These are phyloP conservation scores for Chytriomyces sp. DNA, from an alignment of 192 early-diverging fungal genomes.

Conservation along the genomic window DNA sequence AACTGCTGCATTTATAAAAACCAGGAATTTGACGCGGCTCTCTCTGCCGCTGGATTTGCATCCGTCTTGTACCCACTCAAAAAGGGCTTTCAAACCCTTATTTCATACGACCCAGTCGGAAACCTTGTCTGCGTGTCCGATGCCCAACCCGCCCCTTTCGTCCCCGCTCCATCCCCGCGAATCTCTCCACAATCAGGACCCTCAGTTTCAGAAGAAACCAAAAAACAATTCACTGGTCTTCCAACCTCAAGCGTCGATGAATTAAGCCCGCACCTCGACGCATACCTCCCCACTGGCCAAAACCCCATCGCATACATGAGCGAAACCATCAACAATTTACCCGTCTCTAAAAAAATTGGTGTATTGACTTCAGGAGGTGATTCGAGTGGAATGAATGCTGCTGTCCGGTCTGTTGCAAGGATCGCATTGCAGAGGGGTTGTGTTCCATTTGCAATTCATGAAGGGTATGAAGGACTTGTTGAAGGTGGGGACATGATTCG, in stretches of 20 bases:
- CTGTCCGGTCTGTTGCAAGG: conserved; percentile 88
- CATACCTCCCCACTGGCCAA: conserved; percentile 8
- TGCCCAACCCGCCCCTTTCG: conserved; percentile 55
- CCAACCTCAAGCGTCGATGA: conserved; percentile 11
- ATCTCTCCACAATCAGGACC: conserved; percentile 16
- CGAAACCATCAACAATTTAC: background rate
- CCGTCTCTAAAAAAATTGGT: conserved; percentile 77
- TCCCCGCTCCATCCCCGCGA: conserved; percentile 41
- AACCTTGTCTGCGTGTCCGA: conserved; percentile 79
- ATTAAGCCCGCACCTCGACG: conserved; percentile 8
- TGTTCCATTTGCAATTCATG: conserved; percentile 87
- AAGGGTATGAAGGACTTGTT: conserved; percentile 94
- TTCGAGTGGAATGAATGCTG: conserved; percentile 97
- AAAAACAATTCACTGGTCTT: conserved; percentile 4
- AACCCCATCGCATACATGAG: background rate
- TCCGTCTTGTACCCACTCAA: background rate
- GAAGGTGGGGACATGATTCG: conserved; percentile 88
- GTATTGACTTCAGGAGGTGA: conserved; percentile 95
- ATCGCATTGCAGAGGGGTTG: conserved; percentile 82
- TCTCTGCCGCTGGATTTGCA: background rate
- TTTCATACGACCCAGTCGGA: conserved; percentile 77
- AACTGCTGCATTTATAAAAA: background rate
- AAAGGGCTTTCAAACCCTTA: conserved; percentile 34
- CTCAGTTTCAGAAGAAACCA: conserved; percentile 1
- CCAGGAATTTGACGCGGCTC: background rate